Evolutionary conservation across 1,139 yeast species (phyloP).

Genomic region (Kurtzmaniella natalensis): DNA sequence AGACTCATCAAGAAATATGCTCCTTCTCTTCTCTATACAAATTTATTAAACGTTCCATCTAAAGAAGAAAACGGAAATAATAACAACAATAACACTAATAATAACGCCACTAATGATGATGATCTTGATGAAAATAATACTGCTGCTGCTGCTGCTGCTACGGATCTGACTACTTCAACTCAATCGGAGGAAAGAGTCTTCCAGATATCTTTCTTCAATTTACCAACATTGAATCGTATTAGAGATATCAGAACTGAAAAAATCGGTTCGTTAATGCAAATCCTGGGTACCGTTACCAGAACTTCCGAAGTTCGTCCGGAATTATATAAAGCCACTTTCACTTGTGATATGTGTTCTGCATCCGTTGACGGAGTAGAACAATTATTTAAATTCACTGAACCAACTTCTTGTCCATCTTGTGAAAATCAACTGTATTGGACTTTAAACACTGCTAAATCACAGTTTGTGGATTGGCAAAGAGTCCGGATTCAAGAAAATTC

Average conservation of each 20-base stretch:
- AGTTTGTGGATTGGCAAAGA: constrained; percentile 95
- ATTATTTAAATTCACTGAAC: constrained; percentile 90
- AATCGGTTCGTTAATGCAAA: constrained; percentile 79
- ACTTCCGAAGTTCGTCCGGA: constrained; percentile 98
- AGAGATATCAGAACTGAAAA: constrained; percentile 88
- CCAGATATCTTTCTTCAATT: constrained; percentile 84
- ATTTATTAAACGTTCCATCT: constrained; percentile 25
- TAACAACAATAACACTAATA: constrained; percentile 14
- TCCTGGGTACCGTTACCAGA: constrained; percentile 94
- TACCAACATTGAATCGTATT: constrained; percentile 79
- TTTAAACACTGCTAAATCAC: constrained; percentile 75
- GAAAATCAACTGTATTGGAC: constrained; percentile 87
- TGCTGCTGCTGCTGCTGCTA: too few species aligned
- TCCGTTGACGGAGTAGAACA: constrained; percentile 89
- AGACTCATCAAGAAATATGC: constrained; percentile 70
- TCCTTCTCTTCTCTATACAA: constrained; percentile 61
- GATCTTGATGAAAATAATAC: constrained; percentile 15
- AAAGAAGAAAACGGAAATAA: constrained; percentile 14
- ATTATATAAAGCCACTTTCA: constrained; percentile 77
- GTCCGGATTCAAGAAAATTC: constrained; percentile 95
- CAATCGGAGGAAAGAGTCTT: constrained; percentile 66
- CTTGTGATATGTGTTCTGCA: constrained; percentile 87
- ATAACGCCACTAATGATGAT: constrained; percentile 11
- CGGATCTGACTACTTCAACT: constrained; percentile 18
- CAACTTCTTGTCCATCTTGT: constrained; percentile 89